Conservation (phyloP, 2,329 filamentous ascomycete species). For the Thelonectria discophora region DNA sequence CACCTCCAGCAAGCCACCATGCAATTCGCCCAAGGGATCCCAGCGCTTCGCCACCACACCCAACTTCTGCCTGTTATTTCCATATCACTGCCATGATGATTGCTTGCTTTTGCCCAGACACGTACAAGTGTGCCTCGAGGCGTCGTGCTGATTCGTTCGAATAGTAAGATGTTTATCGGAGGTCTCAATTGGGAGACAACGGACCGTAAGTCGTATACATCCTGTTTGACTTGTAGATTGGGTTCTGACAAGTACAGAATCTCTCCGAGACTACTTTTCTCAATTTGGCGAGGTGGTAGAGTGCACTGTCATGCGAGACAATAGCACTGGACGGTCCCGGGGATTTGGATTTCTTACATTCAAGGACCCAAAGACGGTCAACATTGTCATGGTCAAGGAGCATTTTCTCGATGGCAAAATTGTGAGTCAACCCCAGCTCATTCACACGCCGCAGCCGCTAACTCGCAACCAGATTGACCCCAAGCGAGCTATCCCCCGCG, state of each 20-base stretch:
- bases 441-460: conserved; percentile 23
- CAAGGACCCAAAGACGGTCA: conserved; percentile 96
- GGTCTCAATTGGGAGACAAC: conserved; percentile 99
- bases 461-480: conserved; percentile 80
- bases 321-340: conserved; percentile 89
- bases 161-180: conserved; percentile 99
- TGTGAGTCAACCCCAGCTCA: conserved; percentile 64
- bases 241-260: conserved; percentile 68
- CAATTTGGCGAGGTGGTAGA: conserved; percentile 97
- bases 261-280: conserved; percentile 94
- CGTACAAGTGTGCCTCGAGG: conserved; percentile 6
- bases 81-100: conserved; percentile 8
- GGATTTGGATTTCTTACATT: conserved; percentile 98
- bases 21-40: conserved; percentile 29
- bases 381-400: conserved; percentile 99
- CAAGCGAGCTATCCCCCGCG: conserved; percentile 94
- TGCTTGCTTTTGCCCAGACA: conserved; percentile 12
- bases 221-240: background rate
- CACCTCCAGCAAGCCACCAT: conserved; percentile 36
- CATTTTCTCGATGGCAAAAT: conserved; percentile 98
- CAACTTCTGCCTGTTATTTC: conserved; percentile 12
- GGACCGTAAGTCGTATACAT: conserved; percentile 74
- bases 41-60: conserved; percentile 22
- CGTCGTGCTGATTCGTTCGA: conserved; percentile 31
- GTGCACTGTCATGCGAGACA: conserved; percentile 99